These are phyloP conservation scores for Xylaria polymorpha DNA, from an alignment of 2,329 filamentous ascomycete species.

Conservation along the genomic window DNA sequence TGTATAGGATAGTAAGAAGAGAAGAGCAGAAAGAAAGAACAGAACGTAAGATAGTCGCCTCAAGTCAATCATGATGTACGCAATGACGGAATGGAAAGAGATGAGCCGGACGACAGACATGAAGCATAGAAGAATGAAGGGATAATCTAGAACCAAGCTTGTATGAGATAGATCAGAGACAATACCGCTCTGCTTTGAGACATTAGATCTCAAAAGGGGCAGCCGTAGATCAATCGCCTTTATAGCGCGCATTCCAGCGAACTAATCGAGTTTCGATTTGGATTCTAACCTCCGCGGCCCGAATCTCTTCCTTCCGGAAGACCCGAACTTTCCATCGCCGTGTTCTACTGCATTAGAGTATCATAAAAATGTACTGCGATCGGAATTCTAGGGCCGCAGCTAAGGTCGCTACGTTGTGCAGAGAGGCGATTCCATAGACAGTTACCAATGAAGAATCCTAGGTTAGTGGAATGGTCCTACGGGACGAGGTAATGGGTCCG, in stretches of 20 bases:
- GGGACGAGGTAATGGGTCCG: background rate
- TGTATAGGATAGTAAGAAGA: background rate
- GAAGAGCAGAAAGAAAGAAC: constrained; percentile 12
- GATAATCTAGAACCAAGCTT: constrained; percentile 1
- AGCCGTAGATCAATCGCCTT: background rate
- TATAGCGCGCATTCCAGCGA: constrained; percentile 21
- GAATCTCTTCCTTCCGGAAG: background rate
- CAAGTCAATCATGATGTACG: constrained; percentile 21
- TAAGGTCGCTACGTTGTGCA: background rate
- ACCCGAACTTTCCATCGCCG: background rate
- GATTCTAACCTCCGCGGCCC: background rate
- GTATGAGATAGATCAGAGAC: constrained; percentile 26
- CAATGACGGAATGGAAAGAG: constrained; percentile 34
- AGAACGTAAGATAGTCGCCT: background rate
- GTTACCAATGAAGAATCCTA: background rate
- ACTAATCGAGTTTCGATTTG: background rate
- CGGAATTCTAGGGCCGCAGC: no score
- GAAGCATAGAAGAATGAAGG: constrained; percentile 42
- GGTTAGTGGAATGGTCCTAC: background rate
- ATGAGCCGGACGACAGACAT: constrained; percentile 33
- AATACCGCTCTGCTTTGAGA: constrained; percentile 24
- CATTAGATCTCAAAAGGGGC: constrained; percentile 20
- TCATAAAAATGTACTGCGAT: background rate
- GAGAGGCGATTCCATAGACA: background rate
- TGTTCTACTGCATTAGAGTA: background rate